Evolutionary conservation across 345 rosid genomes (phyloP).

Genomic region (Eucalyptus brandiana): DNA sequence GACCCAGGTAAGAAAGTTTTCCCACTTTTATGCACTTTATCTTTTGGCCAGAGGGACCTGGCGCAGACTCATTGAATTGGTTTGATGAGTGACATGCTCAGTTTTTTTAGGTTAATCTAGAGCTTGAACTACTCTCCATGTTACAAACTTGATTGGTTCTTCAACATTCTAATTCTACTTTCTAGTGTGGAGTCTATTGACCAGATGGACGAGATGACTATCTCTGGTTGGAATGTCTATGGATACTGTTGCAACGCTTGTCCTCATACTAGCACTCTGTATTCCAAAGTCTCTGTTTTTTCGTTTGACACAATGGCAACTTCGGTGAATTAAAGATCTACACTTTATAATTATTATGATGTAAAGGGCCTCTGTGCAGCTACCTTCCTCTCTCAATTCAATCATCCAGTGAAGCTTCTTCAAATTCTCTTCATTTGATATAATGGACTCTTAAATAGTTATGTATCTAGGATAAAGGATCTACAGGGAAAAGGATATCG

Average conservation of each 20-base stretch:
- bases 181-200: background rate
- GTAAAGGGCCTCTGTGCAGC: background rate
- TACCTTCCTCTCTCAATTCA: background rate
- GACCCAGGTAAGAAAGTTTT: slow-evolving; percentile 33
- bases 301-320: background rate
- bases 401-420: background rate
- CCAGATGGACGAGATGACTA: background rate
- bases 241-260: background rate
- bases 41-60: background rate
- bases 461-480: background rate
- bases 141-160: background rate
- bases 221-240: background rate
- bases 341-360: background rate
- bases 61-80: background rate
- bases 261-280: background rate
- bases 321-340: background rate
- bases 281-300: background rate
- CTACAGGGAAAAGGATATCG: background rate
- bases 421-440: background rate
- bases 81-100: background rate
- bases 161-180: background rate
- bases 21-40: background rate
- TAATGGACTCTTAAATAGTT: background rate
- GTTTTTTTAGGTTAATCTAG: background rate
- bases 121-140: background rate